Evolutionary conservation across 345 rosid genomes (phyloP).

Genomic region (Gossypium stocksii): DNA sequence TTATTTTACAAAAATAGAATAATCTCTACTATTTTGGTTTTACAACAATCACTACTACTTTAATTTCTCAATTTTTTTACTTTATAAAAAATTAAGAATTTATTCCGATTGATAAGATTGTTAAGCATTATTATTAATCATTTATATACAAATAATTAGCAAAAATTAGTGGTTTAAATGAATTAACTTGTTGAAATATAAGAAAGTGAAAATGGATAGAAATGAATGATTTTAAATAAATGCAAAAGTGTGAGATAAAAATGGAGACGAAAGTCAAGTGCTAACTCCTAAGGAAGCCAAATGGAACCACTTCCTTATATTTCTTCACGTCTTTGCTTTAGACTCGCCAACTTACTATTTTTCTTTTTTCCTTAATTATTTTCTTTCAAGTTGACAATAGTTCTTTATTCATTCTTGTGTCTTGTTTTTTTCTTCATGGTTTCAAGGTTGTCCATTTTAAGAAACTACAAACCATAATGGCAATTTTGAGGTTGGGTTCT

Average conservation of each 20-base stretch:
- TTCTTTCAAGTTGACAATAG: not conserved
- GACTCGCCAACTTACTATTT: conserved; percentile 33
- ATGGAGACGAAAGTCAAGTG: conserved; percentile 20
- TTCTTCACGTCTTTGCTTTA: conserved; percentile 32
- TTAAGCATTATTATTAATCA: no score
- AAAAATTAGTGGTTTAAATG: no score
- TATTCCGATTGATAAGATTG: no score
- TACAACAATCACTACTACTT: no score
- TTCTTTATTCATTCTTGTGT: not conserved
- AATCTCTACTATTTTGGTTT: no score
- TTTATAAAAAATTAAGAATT: no score
- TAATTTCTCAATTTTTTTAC: no score
- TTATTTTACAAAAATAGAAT: no score
- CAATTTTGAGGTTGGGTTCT: conserved; percentile 69
- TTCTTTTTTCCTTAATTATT: not conserved
- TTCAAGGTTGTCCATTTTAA: not conserved
- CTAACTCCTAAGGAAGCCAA: conserved; percentile 6
- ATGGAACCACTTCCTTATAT: conserved; percentile 17
- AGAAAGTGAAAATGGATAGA: not conserved
- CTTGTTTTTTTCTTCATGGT: not conserved
- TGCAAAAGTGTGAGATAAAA: conserved; percentile 15
- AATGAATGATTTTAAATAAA: not conserved
- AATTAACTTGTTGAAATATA: not conserved
- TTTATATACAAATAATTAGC: no score
- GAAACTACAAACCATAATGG: conserved; percentile 29